phyloP scores from a whole-genome alignment of 2,329 filamentous ascomycete genomes.

The Talaromyces atroroseus region DNA sequence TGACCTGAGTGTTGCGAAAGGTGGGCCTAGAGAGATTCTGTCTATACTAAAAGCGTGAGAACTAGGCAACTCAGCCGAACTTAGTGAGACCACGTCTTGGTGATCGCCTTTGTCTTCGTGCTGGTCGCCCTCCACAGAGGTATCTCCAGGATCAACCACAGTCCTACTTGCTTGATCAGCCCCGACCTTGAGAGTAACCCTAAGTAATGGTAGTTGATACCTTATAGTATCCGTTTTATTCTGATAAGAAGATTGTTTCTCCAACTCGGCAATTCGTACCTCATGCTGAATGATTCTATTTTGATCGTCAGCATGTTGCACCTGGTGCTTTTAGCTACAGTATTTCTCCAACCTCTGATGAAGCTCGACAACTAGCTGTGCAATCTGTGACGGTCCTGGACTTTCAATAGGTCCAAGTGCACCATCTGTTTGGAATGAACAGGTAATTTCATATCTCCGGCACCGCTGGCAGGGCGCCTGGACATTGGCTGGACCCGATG shows the following conservation, averaged over 20 bases:
- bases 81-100: neutral
- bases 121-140: neutral
- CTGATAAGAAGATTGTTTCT: neutral
- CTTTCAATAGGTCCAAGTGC: slow-evolving; percentile 7
- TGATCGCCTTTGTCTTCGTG: neutral
- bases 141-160: neutral
- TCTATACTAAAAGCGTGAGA: slow-evolving; percentile 15
- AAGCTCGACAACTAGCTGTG: slow-evolving; percentile 16
- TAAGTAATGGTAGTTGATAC: no score
- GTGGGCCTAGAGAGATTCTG: slow-evolving; percentile 17
- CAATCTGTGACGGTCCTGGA: slow-evolving; percentile 14
- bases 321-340: neutral
- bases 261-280: slow-evolving; percentile 1
- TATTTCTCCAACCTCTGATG: slow-evolving; percentile 7
- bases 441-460: slow-evolving; percentile 10
- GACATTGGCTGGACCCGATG: slow-evolving; percentile 2
- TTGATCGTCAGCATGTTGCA: neutral
- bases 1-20: slow-evolving; percentile 20
- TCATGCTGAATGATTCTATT: slow-evolving; percentile 8
- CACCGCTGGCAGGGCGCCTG: slow-evolving; percentile 16
- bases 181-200: neutral
- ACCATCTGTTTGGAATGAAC: slow-evolving; percentile 16
- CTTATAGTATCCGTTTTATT: no score
- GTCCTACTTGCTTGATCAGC: neutral
- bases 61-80: neutral